Percentiles rank a stretch among this genome's conserved stretches.
Conservation (phyloP, 1,284 basidiomycete genomes). For the Tilletiopsis washingtonensis region DNA sequence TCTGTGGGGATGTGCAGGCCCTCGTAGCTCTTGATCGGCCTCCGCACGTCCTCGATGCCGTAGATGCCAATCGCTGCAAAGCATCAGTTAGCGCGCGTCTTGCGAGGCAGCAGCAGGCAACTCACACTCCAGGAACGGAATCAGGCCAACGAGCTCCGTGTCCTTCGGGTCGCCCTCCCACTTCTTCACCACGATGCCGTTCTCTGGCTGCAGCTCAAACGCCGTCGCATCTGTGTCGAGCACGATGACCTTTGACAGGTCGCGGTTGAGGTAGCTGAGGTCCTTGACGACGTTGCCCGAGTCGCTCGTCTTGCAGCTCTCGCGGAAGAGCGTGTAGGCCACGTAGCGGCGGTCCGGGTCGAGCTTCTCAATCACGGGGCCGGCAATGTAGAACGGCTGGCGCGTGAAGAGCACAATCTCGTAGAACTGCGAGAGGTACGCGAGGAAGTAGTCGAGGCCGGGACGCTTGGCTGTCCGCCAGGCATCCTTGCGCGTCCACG, state of each 20-base stretch:
- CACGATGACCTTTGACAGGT: conserved; percentile 78
- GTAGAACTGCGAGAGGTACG: conserved; percentile 92
- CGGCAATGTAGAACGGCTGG: conserved; percentile 80
- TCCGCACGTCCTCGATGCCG: conserved; percentile 64
- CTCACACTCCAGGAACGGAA: conserved; percentile 93
- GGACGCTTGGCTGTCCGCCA: conserved; percentile 60
- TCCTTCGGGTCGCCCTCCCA: conserved; percentile 79
- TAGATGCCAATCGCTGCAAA: conserved; percentile 48
- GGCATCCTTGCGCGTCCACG: conserved; percentile 58
- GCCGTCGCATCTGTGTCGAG: conserved; percentile 79
- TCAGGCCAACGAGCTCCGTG: conserved; percentile 71
- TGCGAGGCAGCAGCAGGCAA: too few relatives aligned
- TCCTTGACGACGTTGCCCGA: conserved; percentile 57
- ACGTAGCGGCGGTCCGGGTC: conserved; percentile 88
- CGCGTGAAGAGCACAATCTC: conserved; percentile 94
- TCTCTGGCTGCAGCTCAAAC: conserved; percentile 74
- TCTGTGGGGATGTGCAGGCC: conserved; percentile 82
- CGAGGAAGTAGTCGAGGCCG: conserved; percentile 94
- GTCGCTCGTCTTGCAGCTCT: conserved; percentile 49
- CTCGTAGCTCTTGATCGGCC: conserved; percentile 72
- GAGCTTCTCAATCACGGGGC: conserved; percentile 83
- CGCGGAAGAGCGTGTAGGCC: conserved; percentile 80
- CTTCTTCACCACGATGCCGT: conserved; percentile 72
- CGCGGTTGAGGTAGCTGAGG: conserved; percentile 82
- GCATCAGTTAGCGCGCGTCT: background rate